These are phyloP conservation scores for Solanum rostratum DNA, from an alignment of 257 asterid species.

Conservation along the genomic window DNA sequence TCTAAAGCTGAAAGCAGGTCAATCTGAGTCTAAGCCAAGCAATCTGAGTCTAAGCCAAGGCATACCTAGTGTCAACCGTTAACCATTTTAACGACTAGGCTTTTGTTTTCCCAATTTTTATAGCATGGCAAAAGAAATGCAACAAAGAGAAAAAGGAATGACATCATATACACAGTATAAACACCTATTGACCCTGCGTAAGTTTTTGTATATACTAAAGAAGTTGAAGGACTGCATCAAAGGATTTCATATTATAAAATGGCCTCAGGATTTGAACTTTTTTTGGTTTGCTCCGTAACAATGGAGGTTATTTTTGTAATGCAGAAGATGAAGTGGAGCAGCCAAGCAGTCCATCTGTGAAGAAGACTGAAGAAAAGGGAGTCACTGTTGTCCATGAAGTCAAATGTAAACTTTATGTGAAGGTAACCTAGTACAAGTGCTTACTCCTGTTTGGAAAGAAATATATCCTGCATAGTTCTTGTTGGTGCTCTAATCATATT, in stretches of 20 bases:
- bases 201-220: neutral
- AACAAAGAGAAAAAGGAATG: neutral
- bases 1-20: neutral
- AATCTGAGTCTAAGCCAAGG: neutral
- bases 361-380: constrained; percentile 76
- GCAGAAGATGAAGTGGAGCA: constrained; percentile 75
- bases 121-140: neutral
- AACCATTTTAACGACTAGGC: neutral
- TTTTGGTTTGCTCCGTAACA: neutral
- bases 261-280: neutral
- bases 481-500: neutral
- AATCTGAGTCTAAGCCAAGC: neutral
- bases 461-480: neutral
- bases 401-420: constrained; percentile 84
- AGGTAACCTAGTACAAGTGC: constrained; percentile 28
- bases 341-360: constrained; percentile 93
- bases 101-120: neutral
- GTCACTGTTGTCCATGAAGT: constrained; percentile 70
- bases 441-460: neutral
- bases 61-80: neutral
- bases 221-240: neutral
- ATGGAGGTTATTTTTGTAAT: constrained; percentile 5
- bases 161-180: neutral
- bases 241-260: neutral
- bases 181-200: neutral